Percentiles rank a stretch among this genome's conserved stretches.
These are phyloP conservation scores for Mangifera indica DNA, from an alignment of 345 rosid genomes.

Conservation along the genomic window DNA sequence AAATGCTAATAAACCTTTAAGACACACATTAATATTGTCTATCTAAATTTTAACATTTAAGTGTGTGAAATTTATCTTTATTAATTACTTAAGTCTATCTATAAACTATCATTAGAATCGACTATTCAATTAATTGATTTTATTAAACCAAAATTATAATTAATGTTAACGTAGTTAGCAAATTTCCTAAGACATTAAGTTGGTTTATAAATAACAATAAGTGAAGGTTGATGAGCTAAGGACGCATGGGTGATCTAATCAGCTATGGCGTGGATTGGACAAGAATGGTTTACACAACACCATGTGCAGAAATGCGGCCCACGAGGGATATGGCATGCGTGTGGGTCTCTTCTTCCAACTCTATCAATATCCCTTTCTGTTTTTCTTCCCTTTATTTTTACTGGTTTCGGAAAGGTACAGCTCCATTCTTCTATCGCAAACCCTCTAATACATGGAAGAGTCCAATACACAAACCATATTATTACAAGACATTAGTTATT, in stretches of 20 bases:
- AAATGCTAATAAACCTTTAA: no score
- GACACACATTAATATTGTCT: no score
- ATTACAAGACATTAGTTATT: not conserved
- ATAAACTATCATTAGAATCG: no score
- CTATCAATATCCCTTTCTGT: slow-evolving; percentile 2
- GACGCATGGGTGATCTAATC: not conserved
- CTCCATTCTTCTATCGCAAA: not conserved
- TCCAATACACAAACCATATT: slow-evolving; percentile 31
- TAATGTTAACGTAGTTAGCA: no score
- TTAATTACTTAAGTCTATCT: no score
- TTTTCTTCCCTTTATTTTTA: slow-evolving; percentile 13
- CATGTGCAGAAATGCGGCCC: slow-evolving; percentile 51
- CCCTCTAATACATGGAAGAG: not conserved
- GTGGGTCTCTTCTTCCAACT: slow-evolving; percentile 33
- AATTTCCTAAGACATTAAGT: no score
- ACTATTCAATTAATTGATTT: no score
- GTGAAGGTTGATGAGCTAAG: not conserved
- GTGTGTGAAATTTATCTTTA: no score
- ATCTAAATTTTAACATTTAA: no score
- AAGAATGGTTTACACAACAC: slow-evolving; percentile 32
- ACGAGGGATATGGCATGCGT: slow-evolving; percentile 43
- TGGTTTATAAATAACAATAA: not conserved
- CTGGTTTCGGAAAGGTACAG: slow-evolving; percentile 25
- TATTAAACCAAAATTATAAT: no score
- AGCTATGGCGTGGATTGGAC: slow-evolving; percentile 20